Conservation (phyloP, 345 rosid genomes). For the Eucalyptus brandiana region DNA sequence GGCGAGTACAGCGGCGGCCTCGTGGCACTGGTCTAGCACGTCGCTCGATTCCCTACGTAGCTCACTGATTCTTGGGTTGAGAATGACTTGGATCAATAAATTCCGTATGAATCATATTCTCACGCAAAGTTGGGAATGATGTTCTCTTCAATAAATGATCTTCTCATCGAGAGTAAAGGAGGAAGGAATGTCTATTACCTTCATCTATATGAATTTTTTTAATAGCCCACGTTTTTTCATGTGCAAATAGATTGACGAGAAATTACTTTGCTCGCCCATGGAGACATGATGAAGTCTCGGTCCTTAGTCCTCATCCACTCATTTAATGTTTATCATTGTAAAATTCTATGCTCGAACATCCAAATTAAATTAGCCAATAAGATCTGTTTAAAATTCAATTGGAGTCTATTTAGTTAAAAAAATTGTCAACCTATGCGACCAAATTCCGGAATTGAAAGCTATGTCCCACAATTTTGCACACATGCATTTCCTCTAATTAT, state of each 20-base stretch:
- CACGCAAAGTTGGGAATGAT: not conserved
- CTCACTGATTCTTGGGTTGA: not conserved
- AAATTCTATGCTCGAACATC: fast-evolving
- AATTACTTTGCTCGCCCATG: not conserved
- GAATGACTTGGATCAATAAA: not conserved
- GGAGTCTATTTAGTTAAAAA: not conserved
- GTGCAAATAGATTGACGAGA: too few species aligned
- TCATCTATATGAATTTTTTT: not conserved
- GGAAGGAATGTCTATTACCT: not conserved
- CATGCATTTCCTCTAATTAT: not conserved
- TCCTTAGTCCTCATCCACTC: not conserved
- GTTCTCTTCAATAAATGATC: not conserved
- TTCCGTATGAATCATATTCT: not conserved
- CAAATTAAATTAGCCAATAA: too few species aligned
- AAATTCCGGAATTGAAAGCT: not conserved
- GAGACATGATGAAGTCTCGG: not conserved
- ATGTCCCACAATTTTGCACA: not conserved
- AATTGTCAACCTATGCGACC: not conserved
- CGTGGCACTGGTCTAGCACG: not conserved
- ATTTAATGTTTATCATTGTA: too few species aligned
- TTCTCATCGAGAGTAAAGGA: not conserved
- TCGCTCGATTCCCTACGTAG: not conserved
- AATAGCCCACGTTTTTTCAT: not conserved
- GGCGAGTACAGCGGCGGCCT: not conserved
- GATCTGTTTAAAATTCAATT: not conserved